Evolutionary conservation across 2,329 filamentous ascomycete genomes (phyloP), one percentile per base, ranked within the genome.

Genomic region (Aspergillus brunneoviolaceus): DNA sequence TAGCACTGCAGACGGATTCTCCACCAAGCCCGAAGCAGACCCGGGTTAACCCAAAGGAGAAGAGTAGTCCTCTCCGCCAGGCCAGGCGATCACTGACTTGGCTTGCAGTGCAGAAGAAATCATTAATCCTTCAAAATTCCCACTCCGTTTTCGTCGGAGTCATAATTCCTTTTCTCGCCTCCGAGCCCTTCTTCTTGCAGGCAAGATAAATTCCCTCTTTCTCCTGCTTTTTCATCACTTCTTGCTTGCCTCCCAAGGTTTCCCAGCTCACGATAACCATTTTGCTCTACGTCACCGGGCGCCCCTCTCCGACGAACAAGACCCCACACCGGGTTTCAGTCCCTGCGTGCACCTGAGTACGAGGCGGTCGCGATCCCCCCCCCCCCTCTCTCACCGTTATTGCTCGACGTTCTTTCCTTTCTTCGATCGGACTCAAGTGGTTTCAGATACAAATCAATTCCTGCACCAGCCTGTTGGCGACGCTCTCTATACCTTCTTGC

Each of bases 71-170:
- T 45, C 39, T n/a, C 53, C 45, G 53, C 42, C 53, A 45, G 42
- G 53, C 42, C 53, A 45, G 42, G 29, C 53, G 53, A 55, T 55
- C 53, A 31, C n/a, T 49, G 53, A 47, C 53, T 49, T 55, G 27
- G n/a, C 42, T 23, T 47, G 42, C 42, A 55, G 42, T 48, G 21
- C 33, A 12, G 33, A 16, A 35, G 27, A 29, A 9, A 29, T 29
- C 7, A 35, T 16, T 16, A 16, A 35, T 12, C 33, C 33, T 35
- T 35, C 33, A 4, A 35, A 35, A 47, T 33, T 52, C 52, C 52
- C 42, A 29, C 14, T 19, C 29, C 27, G 27, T 27, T 27, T 48
- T 48, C n/a, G 39, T 33, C 31, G 19, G 47, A 29, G 42, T 55
- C 27, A 42, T 45, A 35, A 45, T 19, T 16, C 14, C 10, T 33